Evolutionary conservation across 228 moss, liverwort and hornwort genomes (phyloP), one percentile per base, ranked within the genome.

Genomic region (Sphagnum fallax): DNA sequence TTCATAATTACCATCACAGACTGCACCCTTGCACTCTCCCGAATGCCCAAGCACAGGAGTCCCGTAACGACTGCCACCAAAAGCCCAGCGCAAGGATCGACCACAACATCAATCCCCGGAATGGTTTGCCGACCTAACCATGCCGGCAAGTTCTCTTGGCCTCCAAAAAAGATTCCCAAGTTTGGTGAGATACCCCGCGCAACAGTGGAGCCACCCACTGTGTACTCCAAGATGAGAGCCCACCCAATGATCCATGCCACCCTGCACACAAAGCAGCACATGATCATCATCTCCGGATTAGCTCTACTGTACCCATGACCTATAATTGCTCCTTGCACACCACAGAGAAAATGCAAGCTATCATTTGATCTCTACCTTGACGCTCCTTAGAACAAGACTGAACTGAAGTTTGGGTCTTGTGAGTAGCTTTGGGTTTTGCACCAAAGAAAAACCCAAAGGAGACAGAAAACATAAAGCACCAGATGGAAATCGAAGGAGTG

Each of bases 161-260:
- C 90, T 72, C 98, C 94, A 48, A 94, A 84, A 50, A 98, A 90
- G 18, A 91, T 79, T 67, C 88, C 94, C 84, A 98, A 69, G 75
- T 98, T 98, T 65, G 98, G 98, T 0, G 94, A 84, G 52, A 98
- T 94, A 60, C 98, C 98, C 13, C 94, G 90, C 7, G 98, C 98
- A 13, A 98, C 98, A 53, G 98, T 92, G 52, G 94, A 80, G 67
- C 92, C 98, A 59, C 98, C 92, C 2, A 98, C 87, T 14, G 94
- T 98, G 51, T 98, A 98, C 75, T 98, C 98, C 65, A 98, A 72
- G 15, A 98, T 81, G 65, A 98, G 87, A 0, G 91, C 98, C 98
- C 98, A 98, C 16, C 98, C 94, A 60, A 98, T 94, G 53, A 98
- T 78, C 98, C 98, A 98, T 5, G 98, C 97, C 74, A 84, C 76